phyloP scores from a whole-genome alignment of 805 yeast genomes.

The Metschnikowia hibisci region DNA sequence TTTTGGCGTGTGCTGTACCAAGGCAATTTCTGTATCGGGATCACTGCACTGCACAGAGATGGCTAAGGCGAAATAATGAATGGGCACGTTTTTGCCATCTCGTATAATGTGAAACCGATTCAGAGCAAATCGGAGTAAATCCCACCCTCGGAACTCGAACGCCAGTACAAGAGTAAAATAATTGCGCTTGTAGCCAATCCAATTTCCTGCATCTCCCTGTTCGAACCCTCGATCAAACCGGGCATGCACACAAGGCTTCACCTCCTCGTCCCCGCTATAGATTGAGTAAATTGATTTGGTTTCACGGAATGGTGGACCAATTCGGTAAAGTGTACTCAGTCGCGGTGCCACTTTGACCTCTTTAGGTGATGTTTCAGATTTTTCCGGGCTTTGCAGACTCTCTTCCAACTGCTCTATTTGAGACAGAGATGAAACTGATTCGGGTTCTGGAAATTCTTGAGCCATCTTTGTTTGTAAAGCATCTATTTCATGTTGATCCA shows the following conservation, averaged over 20 bases:
- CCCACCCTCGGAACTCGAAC: constrained; percentile 31
- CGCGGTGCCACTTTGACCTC: constrained; percentile 49
- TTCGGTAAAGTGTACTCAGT: constrained; percentile 54
- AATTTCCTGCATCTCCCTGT: constrained; percentile 21
- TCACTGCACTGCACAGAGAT: constrained; percentile 54
- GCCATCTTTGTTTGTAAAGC: no score
- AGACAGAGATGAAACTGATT: no score
- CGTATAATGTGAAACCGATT: constrained; percentile 20
- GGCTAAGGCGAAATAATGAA: constrained; percentile 27
- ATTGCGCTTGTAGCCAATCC: constrained; percentile 70
- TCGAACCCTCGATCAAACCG: constrained; percentile 27
- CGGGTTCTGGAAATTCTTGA: no score
- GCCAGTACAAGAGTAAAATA: constrained; percentile 61
- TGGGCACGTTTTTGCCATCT: not conserved
- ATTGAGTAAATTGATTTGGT: constrained; percentile 3
- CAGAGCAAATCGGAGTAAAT: constrained; percentile 23
- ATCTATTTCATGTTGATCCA: no score
- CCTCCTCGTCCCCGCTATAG: constrained; percentile 1
- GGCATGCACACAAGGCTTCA: constrained; percentile 10
- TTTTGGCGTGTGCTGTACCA: constrained; percentile 70
- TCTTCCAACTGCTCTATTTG: no score
- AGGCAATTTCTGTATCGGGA: constrained; percentile 36
- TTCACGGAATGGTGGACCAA: constrained; percentile 48
- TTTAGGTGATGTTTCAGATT: no score
- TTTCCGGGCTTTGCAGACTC: no score